Evolutionary conservation across 2,329 filamentous ascomycete species (phyloP), one percentile per base, ranked within the genome.

Genomic region (Aciculosporium take): DNA sequence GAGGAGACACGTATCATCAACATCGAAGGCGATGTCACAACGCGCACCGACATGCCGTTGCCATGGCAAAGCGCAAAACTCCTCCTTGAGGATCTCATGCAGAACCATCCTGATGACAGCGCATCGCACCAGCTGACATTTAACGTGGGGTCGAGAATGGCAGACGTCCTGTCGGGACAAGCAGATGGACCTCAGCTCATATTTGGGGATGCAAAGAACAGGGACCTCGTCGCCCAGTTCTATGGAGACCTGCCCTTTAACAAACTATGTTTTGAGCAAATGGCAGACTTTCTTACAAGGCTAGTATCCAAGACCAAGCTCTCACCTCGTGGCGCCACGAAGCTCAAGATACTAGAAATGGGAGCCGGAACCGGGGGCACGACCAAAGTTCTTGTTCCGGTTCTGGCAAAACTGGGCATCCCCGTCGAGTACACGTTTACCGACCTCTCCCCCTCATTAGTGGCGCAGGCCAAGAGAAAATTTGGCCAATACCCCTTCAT

Each of bases 401-500:
- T 53, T 1, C 49, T 66, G 2, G 51, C 38, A 39, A 64, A 4
- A 51, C 58, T 2, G 25, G 52, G 1, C 53, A 54, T 56, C 0
- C 49, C 54, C 0, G 51, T 62, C 20, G 49, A 55, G 32, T 67
- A 66, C 44, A 62, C 57, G 1, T 61, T 66, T 39, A 65, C 64
- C 1, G 64, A 67, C 31, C 44, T 67, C 2, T 53, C 60, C 0
- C 41, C 43, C 0, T 47, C 48, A 5, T 37, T 50, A 21, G 45
- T 47, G 2, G 40, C 47, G 2, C 29, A 35, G 7, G 47, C 45
- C 12, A 32, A 36, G 7, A 45, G 43, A 9, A 42, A 15, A 15
- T 43, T 41, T 27, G 42, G 43, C 18, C n/a, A 43, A 13, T 45
- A 43, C 7, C 35, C 46, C 1, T 43, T 39, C 18, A 46, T 48